Conservation (phyloP, 768 basidiomycete genomes). For the Pisolithus sp. region DNA sequence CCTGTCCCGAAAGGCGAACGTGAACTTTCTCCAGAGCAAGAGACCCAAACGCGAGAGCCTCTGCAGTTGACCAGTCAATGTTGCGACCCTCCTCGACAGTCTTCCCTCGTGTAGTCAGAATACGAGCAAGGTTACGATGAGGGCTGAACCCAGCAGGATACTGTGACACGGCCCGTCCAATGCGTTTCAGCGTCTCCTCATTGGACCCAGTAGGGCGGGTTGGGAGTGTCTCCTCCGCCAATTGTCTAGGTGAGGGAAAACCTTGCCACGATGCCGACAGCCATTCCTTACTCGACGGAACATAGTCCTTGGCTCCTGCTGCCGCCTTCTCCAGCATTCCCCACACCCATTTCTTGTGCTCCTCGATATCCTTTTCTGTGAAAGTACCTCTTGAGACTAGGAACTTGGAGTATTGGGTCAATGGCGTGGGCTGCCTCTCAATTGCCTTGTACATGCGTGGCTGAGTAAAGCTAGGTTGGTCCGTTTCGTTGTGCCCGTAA, state of each 20-base stretch:
- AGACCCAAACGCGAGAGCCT: constrained; percentile 93
- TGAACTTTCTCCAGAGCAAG: constrained; percentile 91
- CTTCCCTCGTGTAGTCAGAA: constrained; percentile 82
- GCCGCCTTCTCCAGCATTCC: constrained; percentile 96
- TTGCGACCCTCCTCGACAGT: constrained; percentile 83
- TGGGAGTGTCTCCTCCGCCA: constrained; percentile 90
- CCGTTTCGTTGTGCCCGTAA: constrained; percentile 99
- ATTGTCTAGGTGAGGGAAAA: constrained; percentile 94
- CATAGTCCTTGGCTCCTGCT: constrained; percentile 92
- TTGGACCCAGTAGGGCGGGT: constrained; percentile 81
- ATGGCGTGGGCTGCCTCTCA: constrained; percentile 84
- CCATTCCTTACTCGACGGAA: constrained; percentile 94
- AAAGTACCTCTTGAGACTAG: constrained; percentile 88
- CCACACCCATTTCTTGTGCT: constrained; percentile 99
- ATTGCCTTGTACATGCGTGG: constrained; percentile 98
- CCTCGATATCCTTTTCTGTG: constrained; percentile 92
- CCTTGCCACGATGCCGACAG: constrained; percentile 97
- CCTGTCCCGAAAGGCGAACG: constrained; percentile 94
- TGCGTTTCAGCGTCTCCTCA: constrained; percentile 65
- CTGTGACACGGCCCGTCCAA: constrained; percentile 83
- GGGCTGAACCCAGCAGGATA: constrained; percentile 82
- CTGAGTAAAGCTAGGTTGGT: constrained; percentile 98
- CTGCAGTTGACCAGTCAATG: constrained; percentile 98
- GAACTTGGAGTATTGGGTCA: constrained; percentile 89
- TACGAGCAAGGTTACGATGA: constrained; percentile 92